These are phyloP conservation scores for Aspergillus flavus DNA, from an alignment of 2,329 filamentous ascomycete genomes.

Conservation along the genomic window DNA sequence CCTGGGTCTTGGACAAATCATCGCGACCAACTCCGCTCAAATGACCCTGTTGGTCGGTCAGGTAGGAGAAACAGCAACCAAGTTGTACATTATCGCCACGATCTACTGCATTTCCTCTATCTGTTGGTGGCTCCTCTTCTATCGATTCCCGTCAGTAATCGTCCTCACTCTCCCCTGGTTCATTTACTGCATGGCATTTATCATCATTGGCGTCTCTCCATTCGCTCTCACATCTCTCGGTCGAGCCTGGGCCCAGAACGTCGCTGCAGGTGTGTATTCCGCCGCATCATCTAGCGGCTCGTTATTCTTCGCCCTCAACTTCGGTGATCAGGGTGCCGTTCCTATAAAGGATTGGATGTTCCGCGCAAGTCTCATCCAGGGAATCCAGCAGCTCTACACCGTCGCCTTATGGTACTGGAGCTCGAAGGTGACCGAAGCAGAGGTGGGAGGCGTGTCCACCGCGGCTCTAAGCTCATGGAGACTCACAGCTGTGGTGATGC, in stretches of 20 bases:
- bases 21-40: conserved; percentile 68
- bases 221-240: conserved; percentile 45
- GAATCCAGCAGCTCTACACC: conserved; percentile 67
- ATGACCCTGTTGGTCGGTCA: conserved; percentile 68
- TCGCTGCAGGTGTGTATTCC: conserved; percentile 64
- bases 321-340: conserved; percentile 64
- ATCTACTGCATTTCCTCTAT: conserved; percentile 62
- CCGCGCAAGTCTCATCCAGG: conserved; percentile 67
- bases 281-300: conserved; percentile 64
- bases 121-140: conserved; percentile 66
- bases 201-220: conserved; percentile 64
- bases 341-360: conserved; percentile 68
- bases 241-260: conserved; percentile 60
- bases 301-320: conserved; percentile 69
- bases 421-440: conserved; percentile 53
- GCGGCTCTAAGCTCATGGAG: conserved; percentile 46
- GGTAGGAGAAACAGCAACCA: conserved; percentile 59
- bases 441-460: conserved; percentile 40
- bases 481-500: conserved; percentile 49
- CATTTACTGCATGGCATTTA: conserved; percentile 65
- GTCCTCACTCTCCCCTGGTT: conserved; percentile 63
- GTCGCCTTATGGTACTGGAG: conserved; percentile 70
- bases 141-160: conserved; percentile 58
- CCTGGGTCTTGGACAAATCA: conserved; percentile 64
- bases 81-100: conserved; percentile 62